Evolutionary conservation across 768 basidiomycete genomes (phyloP), one percentile per base, ranked within the genome.

Genomic region (Hemileccinum impolitum): DNA sequence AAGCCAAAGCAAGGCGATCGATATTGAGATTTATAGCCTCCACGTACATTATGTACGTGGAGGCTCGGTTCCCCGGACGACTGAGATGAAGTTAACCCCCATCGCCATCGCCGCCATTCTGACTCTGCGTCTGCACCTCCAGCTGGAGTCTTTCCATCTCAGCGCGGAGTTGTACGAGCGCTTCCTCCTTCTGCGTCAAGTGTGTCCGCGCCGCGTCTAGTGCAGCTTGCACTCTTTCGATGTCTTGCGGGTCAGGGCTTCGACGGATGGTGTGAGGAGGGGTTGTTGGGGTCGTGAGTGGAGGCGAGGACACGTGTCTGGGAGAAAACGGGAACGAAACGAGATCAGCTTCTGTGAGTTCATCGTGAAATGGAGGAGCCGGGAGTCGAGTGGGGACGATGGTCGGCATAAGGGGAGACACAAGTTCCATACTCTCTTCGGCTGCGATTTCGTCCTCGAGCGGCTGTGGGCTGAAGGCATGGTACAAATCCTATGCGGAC

Each of bases 341-440:
- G 15, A 63, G 50, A 38, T 59, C 52, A 1, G 23, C 8, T 39
- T 62, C 60, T 4, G 48, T 10, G 15, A 28, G 36, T 36, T 39
- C 12, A 17, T 23, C 41, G 9, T 28, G 32, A 23, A 28, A 21
- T 11, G 32, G 23, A 13, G 19, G 38, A 1, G 14, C 21, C 1
- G 66, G 45, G 17, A 60, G 17, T 11, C 14, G 46, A 3, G 43
- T 31, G 6, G 61, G 48, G 15, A 63, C 36, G n/a, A 58, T 52
- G 12, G 60, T 72, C 13, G 75, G 75, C 41, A 69, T 44, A 11
- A 80, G 61, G n/a, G 79, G 77, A 6, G 77, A 77, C 4, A 71
- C 77, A 5, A 80, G 72, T 39, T 78, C 77, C 79, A 80, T 79
- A 6, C 73, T 74, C 45, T 71, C 62, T 45, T 76, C 75, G 8